Conservation (phyloP, 2,329 filamentous ascomycete species). For the Dothideomycetidae sp. region DNA sequence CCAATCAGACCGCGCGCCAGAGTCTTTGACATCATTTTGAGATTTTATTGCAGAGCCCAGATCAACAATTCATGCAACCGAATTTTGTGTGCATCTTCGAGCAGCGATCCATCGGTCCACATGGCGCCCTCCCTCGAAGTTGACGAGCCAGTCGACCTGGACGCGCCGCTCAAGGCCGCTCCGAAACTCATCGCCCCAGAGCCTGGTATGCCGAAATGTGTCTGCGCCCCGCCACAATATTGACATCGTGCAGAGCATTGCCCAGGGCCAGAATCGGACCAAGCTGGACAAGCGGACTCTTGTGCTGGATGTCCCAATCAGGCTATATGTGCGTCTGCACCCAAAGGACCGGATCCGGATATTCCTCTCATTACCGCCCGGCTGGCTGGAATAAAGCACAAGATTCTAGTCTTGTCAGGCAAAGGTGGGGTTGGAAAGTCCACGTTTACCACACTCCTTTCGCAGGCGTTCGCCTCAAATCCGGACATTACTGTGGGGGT, state of each 20-base stretch:
- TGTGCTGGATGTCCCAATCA: constrained; percentile 96
- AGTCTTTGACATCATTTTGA: constrained; percentile 8
- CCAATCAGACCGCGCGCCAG: constrained; percentile 4
- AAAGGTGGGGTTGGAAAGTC: constrained; percentile 97
- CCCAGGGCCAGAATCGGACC: constrained; percentile 70
- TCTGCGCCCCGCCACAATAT: not conserved
- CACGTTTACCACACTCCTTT: constrained; percentile 78
- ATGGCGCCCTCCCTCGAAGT: constrained; percentile 79
- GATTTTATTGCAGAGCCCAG: too few relatives aligned
- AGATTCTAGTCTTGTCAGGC: constrained; percentile 81
- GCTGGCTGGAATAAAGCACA: constrained; percentile 70
- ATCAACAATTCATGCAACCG: too few relatives aligned
- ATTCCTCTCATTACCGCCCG: constrained; percentile 76
- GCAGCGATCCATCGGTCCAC: not conserved
- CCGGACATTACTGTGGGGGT: constrained; percentile 69
- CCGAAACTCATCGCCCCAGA: constrained; percentile 86
- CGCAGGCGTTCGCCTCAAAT: constrained; percentile 77
- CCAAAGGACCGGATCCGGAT: constrained; percentile 91
- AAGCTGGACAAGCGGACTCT: constrained; percentile 55
- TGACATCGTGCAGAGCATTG: constrained; percentile 56
- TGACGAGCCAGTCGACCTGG: constrained; percentile 52
- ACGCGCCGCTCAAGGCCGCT: constrained; percentile 60
- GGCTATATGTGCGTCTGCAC: constrained; percentile 80
- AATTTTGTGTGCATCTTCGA: too few relatives aligned
- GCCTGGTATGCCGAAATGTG: constrained; percentile 40